Evolutionary conservation across 2,329 filamentous ascomycete genomes (phyloP), one percentile per base, ranked within the genome.

Genomic region (Herpotrichia juniperi): DNA sequence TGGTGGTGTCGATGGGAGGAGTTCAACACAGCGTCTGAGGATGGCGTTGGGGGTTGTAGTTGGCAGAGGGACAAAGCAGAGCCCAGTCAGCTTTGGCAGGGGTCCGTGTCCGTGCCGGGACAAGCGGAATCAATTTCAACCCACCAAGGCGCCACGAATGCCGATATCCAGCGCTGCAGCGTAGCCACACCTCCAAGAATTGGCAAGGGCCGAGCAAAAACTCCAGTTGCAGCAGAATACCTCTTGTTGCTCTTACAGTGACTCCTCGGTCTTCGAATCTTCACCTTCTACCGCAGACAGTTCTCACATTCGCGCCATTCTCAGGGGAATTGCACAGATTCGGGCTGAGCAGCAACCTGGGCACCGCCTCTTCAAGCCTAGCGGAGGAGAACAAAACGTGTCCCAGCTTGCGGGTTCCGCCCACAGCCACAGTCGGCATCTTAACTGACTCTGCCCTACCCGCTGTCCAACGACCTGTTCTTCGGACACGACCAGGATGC

Each of bases 51-150:
- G 40, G 42, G 49, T 48, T 28, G 19, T 11, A 28, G 56, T 54
- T 51, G 54, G 53, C 43, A 37, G 43, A 51, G 48, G 50, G 48
- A 61, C 56, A 59, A 57, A 57, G 51, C 50, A 59, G 46, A 53
- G 56, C 53, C 53, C 51, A 57, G 55, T 57, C 55, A 57, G 54
- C 54, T 45, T 57, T 42, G 51, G 42, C 51, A 46, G 48, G 50
- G 53, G 30, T 37, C 32, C 46, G 47, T 52, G 57, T 47, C 56
- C 48, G 45, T 42, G 59, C 57, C 59, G 59, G 59, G 42, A 53
- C 53, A 56, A 54, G 58, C 34, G 34, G n/a, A 54, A 53, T 48
- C 48, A 39, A 51, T n/a, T 17, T 30, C 39, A 28, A 35, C 46
- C 47, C 22, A 3, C 24, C 44, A 28, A 51, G 30, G n/a, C 26